Base-by-base conservation (phyloP, 495 filamentous ascomycete species). In the Oidiodendron maius region DNA sequence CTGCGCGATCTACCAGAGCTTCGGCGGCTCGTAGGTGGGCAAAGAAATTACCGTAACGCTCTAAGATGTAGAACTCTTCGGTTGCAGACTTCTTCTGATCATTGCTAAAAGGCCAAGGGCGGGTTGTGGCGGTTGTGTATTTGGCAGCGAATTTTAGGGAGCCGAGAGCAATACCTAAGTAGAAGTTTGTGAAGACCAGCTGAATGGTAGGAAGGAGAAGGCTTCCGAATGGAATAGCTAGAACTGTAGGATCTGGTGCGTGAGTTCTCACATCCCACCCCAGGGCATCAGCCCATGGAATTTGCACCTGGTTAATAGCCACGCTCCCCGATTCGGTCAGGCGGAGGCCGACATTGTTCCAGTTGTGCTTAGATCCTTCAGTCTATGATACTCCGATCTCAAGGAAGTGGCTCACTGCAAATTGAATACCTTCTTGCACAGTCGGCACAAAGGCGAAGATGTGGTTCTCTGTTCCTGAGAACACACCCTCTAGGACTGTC, bases 41-140 rank as follows among this genome's bases (percentile, higher is more conserved):
- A 40, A 72, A 67, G 60, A 76, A 81, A 56, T 71, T 76, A 21
- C 80, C 79, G 59, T 82, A 82, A 16, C 74, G 70, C 44, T 71
- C 69, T 8, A 82, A 67, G 56, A 83, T 76, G 57, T 82, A 81
- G 59, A 75, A 77, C 53, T 82, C 78, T n/a, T 81, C 76, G 0
- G 70, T 77, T 0, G 75, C 66, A 4, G 62, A 62, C 6, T 65
- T 52, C 46, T 79, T 81, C 61, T 70, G 70, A 42, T 78, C 71
- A 12, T 75, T 73, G 21, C 74, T 76, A 48, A 62, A 83, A 1
- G 80, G 78, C 78, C 78, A 83, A 1, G 78, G 55, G 2, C 80
- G 74, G 1, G 80, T 82, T 24, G 58, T 52, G 3, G 56, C 65
- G 4, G 46, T 52, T 2, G 80, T 81, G 56, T 82, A 82, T 40